These are phyloP conservation scores for Cordyceps sp. DNA, from an alignment of 2,329 filamentous ascomycete genomes.

Conservation along the genomic window DNA sequence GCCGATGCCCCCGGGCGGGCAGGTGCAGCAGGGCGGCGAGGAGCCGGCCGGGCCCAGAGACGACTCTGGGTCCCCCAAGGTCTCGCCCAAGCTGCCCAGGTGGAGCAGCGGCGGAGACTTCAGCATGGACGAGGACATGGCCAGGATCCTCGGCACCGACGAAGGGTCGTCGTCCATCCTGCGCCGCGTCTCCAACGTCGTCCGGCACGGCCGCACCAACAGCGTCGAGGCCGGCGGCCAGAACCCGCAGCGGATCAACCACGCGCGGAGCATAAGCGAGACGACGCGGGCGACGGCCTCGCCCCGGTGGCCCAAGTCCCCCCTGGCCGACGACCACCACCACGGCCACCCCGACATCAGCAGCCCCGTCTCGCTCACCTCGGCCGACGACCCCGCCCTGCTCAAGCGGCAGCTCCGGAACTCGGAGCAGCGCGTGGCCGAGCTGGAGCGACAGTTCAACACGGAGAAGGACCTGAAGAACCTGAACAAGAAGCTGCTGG, in stretches of 20 bases:
- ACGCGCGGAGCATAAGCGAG: slow-evolving; percentile 48
- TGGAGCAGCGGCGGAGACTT: slow-evolving; percentile 76
- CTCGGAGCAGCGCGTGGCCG: slow-evolving; percentile 70
- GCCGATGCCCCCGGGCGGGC: slow-evolving; percentile 29
- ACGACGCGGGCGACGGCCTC: slow-evolving; percentile 48
- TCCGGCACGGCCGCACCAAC: slow-evolving; percentile 79
- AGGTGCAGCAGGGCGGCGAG: slow-evolving; percentile 22
- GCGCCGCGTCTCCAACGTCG: slow-evolving; percentile 79
- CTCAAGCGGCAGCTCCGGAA: slow-evolving; percentile 63
- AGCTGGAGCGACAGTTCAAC: slow-evolving; percentile 66
- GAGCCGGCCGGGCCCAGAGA: slow-evolving; percentile 33
- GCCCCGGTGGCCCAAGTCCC: slow-evolving; percentile 54
- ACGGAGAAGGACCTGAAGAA: slow-evolving; percentile 51
- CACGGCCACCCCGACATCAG: slow-evolving; percentile 42
- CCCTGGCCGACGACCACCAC: slow-evolving; percentile 37
- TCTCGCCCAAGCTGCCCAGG: slow-evolving; percentile 51
- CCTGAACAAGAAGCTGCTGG: slow-evolving; percentile 72
- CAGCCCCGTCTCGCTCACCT: slow-evolving; percentile 51
- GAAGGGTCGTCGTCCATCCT: slow-evolving; percentile 67
- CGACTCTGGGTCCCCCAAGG: slow-evolving; percentile 24
- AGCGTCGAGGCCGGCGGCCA: slow-evolving; percentile 50
- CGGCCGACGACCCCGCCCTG: slow-evolving; percentile 47
- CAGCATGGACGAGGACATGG: slow-evolving; percentile 91
- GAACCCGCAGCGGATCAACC: slow-evolving; percentile 24
- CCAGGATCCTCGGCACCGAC: slow-evolving; percentile 67